Evolutionary conservation across 345 rosid species (phyloP).

Genomic region (Salix dunnii): DNA sequence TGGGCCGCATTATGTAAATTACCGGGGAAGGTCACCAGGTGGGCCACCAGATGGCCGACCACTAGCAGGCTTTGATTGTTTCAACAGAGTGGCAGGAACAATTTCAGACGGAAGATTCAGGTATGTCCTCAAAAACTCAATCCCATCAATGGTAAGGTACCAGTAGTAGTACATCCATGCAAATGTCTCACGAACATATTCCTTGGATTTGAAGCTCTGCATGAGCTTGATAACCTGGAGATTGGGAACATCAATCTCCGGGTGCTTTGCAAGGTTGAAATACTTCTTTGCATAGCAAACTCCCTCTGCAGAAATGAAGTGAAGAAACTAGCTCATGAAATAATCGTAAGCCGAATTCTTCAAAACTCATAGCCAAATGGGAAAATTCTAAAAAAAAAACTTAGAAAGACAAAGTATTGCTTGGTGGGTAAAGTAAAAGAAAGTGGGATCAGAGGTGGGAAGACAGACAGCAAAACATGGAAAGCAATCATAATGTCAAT

Average conservation of each 20-base stretch:
- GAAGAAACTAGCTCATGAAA: no score
- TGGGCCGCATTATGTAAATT: background rate
- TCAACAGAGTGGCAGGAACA: constrained; percentile 76
- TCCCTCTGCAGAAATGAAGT: constrained; percentile 56
- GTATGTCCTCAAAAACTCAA: constrained; percentile 60
- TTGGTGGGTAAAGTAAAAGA: background rate
- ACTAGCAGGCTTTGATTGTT: constrained; percentile 54
- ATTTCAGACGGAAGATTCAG: constrained; percentile 72
- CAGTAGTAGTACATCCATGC: constrained; percentile 79
- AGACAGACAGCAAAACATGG: background rate
- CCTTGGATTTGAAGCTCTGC: constrained; percentile 76
- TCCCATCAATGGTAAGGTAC: constrained; percentile 68
- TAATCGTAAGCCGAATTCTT: no score
- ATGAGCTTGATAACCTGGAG: constrained; percentile 79
- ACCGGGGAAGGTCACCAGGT: constrained; percentile 74
- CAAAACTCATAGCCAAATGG: no score
- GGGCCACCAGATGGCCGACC: constrained; percentile 74
- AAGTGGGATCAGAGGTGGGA: background rate
- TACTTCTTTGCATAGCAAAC: constrained; percentile 76
- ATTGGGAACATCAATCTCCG: constrained; percentile 69
- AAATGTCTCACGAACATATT: constrained; percentile 64
- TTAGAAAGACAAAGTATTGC: background rate
- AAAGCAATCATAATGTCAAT: no score
- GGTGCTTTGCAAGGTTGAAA: constrained; percentile 71
- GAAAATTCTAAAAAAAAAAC: no score